Evolutionary conservation across 2,329 filamentous ascomycete species (phyloP).

Genomic region (Incumbomyces lentus): DNA sequence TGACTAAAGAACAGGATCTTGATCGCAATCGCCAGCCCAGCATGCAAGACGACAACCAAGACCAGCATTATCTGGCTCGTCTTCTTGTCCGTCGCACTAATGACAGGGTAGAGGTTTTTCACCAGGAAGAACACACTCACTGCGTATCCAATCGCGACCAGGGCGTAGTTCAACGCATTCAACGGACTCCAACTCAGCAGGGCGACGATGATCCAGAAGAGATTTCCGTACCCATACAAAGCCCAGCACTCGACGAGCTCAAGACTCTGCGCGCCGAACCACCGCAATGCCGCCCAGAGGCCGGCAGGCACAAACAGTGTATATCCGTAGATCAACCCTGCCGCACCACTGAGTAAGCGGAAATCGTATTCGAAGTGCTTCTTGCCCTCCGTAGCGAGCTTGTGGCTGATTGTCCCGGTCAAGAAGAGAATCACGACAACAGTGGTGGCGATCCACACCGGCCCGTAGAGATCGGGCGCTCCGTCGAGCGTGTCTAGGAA

Average conservation of each 20-base stretch:
- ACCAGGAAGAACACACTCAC: conserved; percentile 74
- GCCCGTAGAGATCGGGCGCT: conserved; percentile 92
- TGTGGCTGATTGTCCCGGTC: conserved; percentile 89
- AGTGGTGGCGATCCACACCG: conserved; percentile 97
- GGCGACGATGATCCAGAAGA: conserved; percentile 94
- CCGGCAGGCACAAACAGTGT: conserved; percentile 75
- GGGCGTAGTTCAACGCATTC: conserved; percentile 80
- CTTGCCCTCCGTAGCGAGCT: conserved; percentile 47
- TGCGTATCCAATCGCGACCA: conserved; percentile 77
- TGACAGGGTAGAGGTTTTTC: conserved; percentile 78
- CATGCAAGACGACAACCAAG: conserved; percentile 73
- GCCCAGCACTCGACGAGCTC: conserved; percentile 93
- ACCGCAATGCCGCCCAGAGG: conserved; percentile 79
- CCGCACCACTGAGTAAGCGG: conserved; percentile 73
- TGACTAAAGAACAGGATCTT: conserved; percentile 92
- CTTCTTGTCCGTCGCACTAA: conserved; percentile 85
- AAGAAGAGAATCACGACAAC: conserved; percentile 92
- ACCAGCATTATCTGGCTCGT: conserved; percentile 80
- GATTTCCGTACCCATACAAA: conserved; percentile 89
- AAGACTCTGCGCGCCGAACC: conserved; percentile 89
- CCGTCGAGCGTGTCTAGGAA: conserved; percentile 96
- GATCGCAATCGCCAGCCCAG: conserved; percentile 83
- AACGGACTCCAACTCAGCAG: conserved; percentile 83
- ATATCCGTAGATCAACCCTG: conserved; percentile 91
- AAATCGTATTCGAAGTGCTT: conserved; percentile 41